Conservation (phyloP, 2,329 filamentous ascomycete species). For the Pseudogymnoascus sp. region DNA sequence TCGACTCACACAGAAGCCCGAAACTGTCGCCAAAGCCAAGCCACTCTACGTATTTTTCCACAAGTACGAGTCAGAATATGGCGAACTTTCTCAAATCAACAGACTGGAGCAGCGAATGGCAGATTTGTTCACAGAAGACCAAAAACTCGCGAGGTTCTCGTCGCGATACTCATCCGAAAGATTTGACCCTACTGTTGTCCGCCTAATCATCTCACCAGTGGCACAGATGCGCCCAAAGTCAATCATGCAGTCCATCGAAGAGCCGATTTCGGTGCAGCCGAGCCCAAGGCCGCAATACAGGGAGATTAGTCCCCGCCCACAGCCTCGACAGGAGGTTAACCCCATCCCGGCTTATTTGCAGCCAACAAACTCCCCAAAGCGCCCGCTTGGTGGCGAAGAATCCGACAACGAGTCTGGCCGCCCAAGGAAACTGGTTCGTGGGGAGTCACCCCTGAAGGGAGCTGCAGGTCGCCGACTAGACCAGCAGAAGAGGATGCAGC, state of each 20-base stretch:
- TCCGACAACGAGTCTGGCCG: constrained; percentile 61
- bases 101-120: constrained; percentile 89
- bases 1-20: constrained; percentile 68
- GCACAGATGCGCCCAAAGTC: constrained; percentile 65
- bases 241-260: constrained; percentile 48
- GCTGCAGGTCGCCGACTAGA: constrained; percentile 79
- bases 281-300: constrained; percentile 29
- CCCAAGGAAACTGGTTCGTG: constrained; percentile 78
- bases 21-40: constrained; percentile 67
- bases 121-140: constrained; percentile 86
- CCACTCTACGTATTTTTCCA: constrained; percentile 87
- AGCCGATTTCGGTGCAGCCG: constrained; percentile 38
- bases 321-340: constrained; percentile 25
- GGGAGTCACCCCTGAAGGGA: constrained; percentile 88
- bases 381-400: constrained; percentile 50
- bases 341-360: constrained; percentile 25
- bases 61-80: constrained; percentile 88
- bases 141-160: constrained; percentile 65
- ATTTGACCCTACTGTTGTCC: constrained; percentile 77
- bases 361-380: constrained; percentile 30
- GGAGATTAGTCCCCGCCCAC: constrained; percentile 24
- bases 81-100: constrained; percentile 81
- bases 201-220: constrained; percentile 72
- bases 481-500: constrained; percentile 53
- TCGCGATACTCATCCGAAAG: constrained; percentile 63